Evolutionary conservation across 495 filamentous ascomycete genomes (phyloP), one percentile per base, ranked within the genome.

Genomic region (Penicillium crystallinum): DNA sequence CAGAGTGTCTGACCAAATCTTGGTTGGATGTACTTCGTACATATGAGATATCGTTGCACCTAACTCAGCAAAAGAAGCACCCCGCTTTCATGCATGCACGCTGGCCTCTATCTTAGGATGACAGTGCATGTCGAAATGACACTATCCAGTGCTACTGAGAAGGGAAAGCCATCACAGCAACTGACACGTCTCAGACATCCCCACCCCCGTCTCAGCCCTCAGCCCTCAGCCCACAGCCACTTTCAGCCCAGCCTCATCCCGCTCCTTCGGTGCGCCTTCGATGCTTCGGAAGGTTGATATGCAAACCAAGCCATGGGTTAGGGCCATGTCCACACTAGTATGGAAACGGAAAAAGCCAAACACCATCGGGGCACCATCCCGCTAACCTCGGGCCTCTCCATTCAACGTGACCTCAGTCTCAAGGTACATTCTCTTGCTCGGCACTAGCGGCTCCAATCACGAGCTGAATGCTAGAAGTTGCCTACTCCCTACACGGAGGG

Each of bases 181-280:
- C 30, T 48, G 35, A 57, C 42, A 27, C 46, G 42, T 54, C 51
- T 57, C 37, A 51, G 34, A 34, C 30, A 46, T 17, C 22, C 49
- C 33, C 15, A 21, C 34, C 21, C 41, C 22, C 33, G 43, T 52
- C 55, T 52, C 42, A 58, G 41, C 52, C 53, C 52, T 51, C 52
- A 53, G 52, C 42, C 56, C 19, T 61, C 53, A 49, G 49, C 54
- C 43, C 55, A 58, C n/a, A 53, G 52, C 42, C 56, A 57, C 44
- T 33, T 22, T 61, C 53, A 49, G 49, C 54, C 43, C 55, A 58
- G 61, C 61, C 59, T 53, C 53, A 34, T 52, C 53, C 35, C 23
- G 41, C 47, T 58, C 49, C 66, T 71, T 70, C 66, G 65, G 67
- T 67, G 65, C 68, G 60, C 64, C 63, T 71, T 68, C 68, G 63